phyloP scores from a whole-genome alignment of 2,329 filamentous ascomycete species.

The Nannizziopsis arthrosporioides region DNA sequence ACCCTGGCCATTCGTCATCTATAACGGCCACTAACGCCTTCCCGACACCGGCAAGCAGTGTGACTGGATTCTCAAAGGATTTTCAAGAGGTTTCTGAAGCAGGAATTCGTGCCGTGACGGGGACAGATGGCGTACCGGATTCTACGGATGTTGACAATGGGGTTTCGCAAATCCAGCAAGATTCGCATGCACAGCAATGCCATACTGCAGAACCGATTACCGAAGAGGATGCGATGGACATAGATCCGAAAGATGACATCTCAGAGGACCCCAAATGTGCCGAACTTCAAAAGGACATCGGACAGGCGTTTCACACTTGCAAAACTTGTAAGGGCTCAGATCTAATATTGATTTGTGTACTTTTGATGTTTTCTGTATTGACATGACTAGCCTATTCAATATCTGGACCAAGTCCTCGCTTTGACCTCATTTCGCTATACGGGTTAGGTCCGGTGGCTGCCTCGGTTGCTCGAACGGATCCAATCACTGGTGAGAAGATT shows the following conservation, averaged over 20 bases:
- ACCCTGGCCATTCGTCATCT: slow-evolving; percentile 32
- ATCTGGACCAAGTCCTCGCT: slow-evolving; percentile 45
- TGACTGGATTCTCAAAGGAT: slow-evolving; percentile 29
- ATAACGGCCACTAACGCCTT: slow-evolving; percentile 33
- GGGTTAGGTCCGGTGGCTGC: slow-evolving; percentile 44
- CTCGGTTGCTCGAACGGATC: slow-evolving; percentile 49
- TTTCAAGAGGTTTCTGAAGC: slow-evolving; percentile 17
- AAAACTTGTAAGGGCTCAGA: slow-evolving; percentile 38
- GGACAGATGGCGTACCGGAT: slow-evolving; percentile 14
- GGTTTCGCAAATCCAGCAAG: background rate
- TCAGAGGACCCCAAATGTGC: slow-evolving; percentile 27
- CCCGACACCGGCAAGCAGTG: slow-evolving; percentile 37
- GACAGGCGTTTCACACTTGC: slow-evolving; percentile 38
- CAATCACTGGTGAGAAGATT: slow-evolving; percentile 52
- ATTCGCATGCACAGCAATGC: background rate
- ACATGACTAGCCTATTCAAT: slow-evolving; percentile 37
- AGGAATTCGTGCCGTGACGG: slow-evolving; percentile 11
- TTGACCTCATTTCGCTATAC: slow-evolving; percentile 51
- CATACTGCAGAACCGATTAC: background rate
- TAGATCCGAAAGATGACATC: slow-evolving; percentile 24
- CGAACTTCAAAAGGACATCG: slow-evolving; percentile 36
- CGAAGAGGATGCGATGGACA: slow-evolving; percentile 30
- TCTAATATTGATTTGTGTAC: slow-evolving; percentile 26
- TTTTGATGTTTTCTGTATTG: slow-evolving; percentile 29
- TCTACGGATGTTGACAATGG: slow-evolving; percentile 17